Percentiles rank a stretch among this genome's conserved stretches.
Evolutionary conservation across 2,329 filamentous ascomycete genomes (phyloP).

Genomic region (Colletotrichum costaricense): DNA sequence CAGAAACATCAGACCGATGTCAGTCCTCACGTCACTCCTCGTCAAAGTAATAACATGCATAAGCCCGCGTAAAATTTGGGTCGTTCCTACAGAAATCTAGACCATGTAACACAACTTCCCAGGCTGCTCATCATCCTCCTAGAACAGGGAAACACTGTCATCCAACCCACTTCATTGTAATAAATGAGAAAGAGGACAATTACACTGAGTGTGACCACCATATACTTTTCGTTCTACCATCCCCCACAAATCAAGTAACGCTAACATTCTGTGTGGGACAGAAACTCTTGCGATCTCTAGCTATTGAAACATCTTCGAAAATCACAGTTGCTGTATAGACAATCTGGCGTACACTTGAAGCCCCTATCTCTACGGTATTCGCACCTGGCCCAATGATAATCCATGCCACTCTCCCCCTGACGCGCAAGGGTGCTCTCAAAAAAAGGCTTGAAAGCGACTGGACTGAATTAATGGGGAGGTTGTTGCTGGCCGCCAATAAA

Average conservation of each 20-base stretch:
- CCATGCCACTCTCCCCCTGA: not conserved
- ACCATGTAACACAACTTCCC: not conserved
- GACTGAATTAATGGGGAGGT: constrained; percentile 7
- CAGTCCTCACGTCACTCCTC: constrained; percentile 7
- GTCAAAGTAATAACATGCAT: not conserved
- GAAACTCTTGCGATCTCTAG: not conserved
- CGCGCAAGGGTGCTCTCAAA: not conserved
- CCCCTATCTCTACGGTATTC: not conserved
- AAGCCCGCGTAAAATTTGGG: not conserved
- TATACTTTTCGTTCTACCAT: not conserved
- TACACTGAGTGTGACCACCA: not conserved
- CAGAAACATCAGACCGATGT: not conserved
- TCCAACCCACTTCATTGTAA: not conserved
- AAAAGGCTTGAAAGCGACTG: not conserved
- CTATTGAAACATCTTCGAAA: not conserved
- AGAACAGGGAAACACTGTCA: not conserved
- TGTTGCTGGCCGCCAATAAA: constrained; percentile 2
- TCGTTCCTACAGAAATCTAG: constrained; percentile 14
- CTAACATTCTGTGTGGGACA: not conserved
- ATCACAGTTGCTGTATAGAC: not conserved
- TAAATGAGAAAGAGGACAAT: not conserved
- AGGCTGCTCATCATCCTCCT: not conserved
- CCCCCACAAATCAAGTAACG: not conserved
- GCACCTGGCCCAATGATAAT: not conserved
- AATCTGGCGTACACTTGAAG: not conserved